Base-by-base conservation (phyloP, 2,329 filamentous ascomycete genomes). In the Phyllosticta citrichinensis region DNA sequence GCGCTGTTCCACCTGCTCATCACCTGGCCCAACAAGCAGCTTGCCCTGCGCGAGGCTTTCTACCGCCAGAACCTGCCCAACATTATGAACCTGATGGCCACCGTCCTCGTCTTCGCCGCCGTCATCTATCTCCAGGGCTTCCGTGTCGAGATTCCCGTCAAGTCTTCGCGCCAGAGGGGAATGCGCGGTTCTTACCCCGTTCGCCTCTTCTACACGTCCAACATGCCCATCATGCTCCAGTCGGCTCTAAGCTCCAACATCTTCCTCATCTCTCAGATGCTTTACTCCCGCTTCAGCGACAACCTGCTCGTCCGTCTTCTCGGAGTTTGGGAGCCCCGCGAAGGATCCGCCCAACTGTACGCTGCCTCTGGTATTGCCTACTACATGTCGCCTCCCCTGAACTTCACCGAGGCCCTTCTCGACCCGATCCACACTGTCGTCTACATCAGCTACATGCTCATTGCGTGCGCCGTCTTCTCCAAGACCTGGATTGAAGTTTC, bases 221-320 rank as follows among this genome's bases (percentile, higher is more conserved):
- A 99, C 88, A 99, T 99, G 95, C 94, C 94, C 74, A 99, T 99
- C 80, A 99, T 99, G 94, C 84, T 99, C 76, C 95, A 99, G 82
- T 97, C 93, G 55, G 94, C 94, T 69, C 86, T 99, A 68, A 96
- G 91, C 68, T 97, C 93, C 83, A 99, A 99, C 83, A 86, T 99
- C 79, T 99, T 99, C 87, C 82, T 99, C 66, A 91, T 99, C 80
- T 94, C 89, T 75, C 94, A 99, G 83, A 97, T 97, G 92, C 86
- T 99, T 68, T 97, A 96, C 86, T 96, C 90, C 65, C 92, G 93
- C 77, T 97, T 99, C 83, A 94, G 91, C 55, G 94, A 99, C 81
- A 99, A 99, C 83, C 87, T 99, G 65, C 86, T 99, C 63, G 94
- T 99, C 78, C 91, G 90, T 75, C 89, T 99, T 71, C 88, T 99